Evolutionary conservation across 805 yeast genomes (phyloP).

Genomic region (Saturnispora quitensis): DNA sequence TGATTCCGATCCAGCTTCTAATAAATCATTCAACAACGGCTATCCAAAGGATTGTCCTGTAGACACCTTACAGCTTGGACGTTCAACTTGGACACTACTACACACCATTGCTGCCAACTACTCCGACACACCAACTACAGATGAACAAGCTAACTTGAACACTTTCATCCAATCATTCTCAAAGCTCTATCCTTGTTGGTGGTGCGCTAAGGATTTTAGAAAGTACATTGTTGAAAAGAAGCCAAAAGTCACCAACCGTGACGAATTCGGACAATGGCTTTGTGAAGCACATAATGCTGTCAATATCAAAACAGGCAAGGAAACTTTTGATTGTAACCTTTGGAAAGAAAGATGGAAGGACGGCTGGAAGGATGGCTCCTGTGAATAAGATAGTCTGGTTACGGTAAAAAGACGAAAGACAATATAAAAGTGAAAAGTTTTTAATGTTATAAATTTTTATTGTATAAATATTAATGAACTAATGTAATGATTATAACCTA

Average conservation of each 20-base stretch:
- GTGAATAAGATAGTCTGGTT: constrained; percentile 22
- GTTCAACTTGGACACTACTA: constrained; percentile 84
- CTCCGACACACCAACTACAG: constrained; percentile 55
- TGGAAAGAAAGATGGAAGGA: constrained; percentile 95
- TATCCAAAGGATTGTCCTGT: constrained; percentile 65
- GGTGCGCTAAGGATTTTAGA: constrained; percentile 81
- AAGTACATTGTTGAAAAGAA: constrained; percentile 44
- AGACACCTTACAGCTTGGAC: constrained; percentile 72
- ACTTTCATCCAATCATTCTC: constrained; percentile 65
- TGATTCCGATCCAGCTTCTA: constrained; percentile 15
- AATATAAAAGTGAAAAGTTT: not conserved
- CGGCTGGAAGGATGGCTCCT: constrained; percentile 72
- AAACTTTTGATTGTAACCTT: constrained; percentile 71
- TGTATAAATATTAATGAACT: not conserved
- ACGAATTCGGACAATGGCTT: constrained; percentile 80
- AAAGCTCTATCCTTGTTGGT: constrained; percentile 85
- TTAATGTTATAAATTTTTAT: not conserved
- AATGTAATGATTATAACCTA: not conserved
- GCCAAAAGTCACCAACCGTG: constrained; percentile 57
- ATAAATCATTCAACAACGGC: constrained; percentile 15
- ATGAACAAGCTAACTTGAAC: constrained; percentile 62
- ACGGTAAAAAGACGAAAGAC: not conserved
- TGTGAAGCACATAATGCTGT: constrained; percentile 94
- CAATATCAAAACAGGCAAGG: constrained; percentile 80
- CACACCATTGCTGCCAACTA: constrained; percentile 87